These are phyloP conservation scores for Candida neerlandica DNA, from an alignment of 1,139 yeast species.

Conservation along the genomic window DNA sequence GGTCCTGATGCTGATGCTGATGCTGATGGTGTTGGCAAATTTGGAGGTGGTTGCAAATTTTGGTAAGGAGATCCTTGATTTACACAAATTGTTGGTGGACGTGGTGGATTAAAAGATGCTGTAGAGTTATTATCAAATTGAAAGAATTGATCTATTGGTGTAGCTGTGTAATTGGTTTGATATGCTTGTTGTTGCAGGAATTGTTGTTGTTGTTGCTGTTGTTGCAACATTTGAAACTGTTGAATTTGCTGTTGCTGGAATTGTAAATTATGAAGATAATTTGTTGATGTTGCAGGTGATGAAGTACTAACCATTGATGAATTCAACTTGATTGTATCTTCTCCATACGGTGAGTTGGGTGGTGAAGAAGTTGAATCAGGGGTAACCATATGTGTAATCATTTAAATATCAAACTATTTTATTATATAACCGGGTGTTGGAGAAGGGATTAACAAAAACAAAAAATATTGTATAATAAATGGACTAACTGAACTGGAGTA, in stretches of 20 bases:
- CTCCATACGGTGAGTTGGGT: slow-evolving; percentile 23
- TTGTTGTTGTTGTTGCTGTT: slow-evolving; percentile 8
- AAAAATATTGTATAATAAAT: slow-evolving; percentile 4
- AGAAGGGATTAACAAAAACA: slow-evolving; percentile 3
- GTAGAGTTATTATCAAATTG: slow-evolving; percentile 4
- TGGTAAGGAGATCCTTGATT: slow-evolving; percentile 6
- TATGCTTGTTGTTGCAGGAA: slow-evolving; percentile 4
- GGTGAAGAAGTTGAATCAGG: slow-evolving; percentile 12
- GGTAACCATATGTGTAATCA: slow-evolving; percentile 13
- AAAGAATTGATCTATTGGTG: slow-evolving; percentile 8
- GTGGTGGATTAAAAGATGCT: slow-evolving; percentile 3
- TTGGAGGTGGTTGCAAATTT: slow-evolving; percentile 2
- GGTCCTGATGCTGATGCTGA: background rate
- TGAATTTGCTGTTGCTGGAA: slow-evolving; percentile 4
- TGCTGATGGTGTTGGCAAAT: background rate
- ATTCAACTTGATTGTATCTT: slow-evolving; percentile 27
- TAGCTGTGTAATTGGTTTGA: background rate
- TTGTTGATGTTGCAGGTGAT: slow-evolving; percentile 13
- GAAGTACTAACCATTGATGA: slow-evolving; percentile 23
- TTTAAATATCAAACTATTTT: background rate
- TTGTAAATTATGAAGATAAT: slow-evolving; percentile 2
- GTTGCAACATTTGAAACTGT: slow-evolving; percentile 7
- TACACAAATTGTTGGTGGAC: slow-evolving; percentile 2
- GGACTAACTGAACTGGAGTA: too few species aligned
- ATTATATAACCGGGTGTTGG: background rate